These are phyloP conservation scores for Neurospora sublineolata DNA, from an alignment of 495 filamentous ascomycete genomes.

Conservation along the genomic window DNA sequence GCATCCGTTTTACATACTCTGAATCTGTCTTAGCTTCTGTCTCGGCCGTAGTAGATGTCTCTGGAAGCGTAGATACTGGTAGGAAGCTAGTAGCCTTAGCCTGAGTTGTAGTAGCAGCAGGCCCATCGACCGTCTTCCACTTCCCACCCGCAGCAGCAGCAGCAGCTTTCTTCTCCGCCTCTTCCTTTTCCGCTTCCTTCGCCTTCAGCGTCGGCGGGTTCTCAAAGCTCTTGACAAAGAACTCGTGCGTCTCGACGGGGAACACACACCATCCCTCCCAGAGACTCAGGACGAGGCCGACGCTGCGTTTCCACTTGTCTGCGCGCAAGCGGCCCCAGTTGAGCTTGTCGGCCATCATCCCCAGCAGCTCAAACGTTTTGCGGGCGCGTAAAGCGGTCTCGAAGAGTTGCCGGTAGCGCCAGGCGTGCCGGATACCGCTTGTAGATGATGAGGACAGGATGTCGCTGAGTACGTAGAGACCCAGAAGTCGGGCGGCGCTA, in stretches of 20 bases:
- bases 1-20: slow-evolving; percentile 18
- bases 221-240: slow-evolving; percentile 61
- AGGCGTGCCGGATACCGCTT: slow-evolving; percentile 74
- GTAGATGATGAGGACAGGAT: slow-evolving; percentile 77
- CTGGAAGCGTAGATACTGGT: slow-evolving; percentile 17
- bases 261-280: slow-evolving; percentile 94
- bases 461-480: slow-evolving; percentile 77
- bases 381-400: slow-evolving; percentile 59
- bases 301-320: slow-evolving; percentile 83
- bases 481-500: slow-evolving; percentile 66
- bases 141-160: slow-evolving; percentile 24
- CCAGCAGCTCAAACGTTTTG: slow-evolving; percentile 71
- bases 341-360: slow-evolving; percentile 61
- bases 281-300: slow-evolving; percentile 57
- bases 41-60: neutral
- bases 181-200: slow-evolving; percentile 34
- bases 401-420: slow-evolving; percentile 82
- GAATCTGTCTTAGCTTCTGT: slow-evolving; percentile 13
- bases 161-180: slow-evolving; percentile 41
- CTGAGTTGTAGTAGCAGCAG: slow-evolving; percentile 28
- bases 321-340: slow-evolving; percentile 74
- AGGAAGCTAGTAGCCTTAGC: slow-evolving; percentile 25
- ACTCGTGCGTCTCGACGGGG: slow-evolving; percentile 58
- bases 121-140: slow-evolving; percentile 59
- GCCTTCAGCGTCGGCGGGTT: slow-evolving; percentile 52